Percentiles rank a stretch among this genome's conserved stretches.
These are phyloP conservation scores for Xylaria venustula DNA, from an alignment of 495 filamentous ascomycete genomes.

Conservation along the genomic window DNA sequence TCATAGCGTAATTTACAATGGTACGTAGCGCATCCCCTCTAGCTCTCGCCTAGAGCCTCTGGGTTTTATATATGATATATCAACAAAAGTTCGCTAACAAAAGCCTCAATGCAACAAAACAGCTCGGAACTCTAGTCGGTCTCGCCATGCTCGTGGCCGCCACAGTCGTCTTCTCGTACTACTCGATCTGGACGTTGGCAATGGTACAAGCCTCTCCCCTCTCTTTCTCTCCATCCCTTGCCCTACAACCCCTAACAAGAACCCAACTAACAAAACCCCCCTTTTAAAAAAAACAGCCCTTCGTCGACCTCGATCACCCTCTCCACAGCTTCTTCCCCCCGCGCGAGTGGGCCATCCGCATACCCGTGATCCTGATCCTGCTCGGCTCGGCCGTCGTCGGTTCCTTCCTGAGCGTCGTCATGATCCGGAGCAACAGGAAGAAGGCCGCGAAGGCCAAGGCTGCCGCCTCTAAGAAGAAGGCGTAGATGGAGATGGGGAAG, in stretches of 20 bases:
- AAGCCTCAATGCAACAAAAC: slow-evolving; percentile 1
- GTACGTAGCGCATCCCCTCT: slow-evolving; percentile 19
- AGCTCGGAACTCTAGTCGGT: slow-evolving; percentile 96
- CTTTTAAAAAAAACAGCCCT: slow-evolving; percentile 63
- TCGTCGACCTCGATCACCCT: slow-evolving; percentile 91
- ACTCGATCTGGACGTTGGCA: slow-evolving; percentile 94
- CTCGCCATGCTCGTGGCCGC: slow-evolving; percentile 96
- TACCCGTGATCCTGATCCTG: slow-evolving; percentile 93
- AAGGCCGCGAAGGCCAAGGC: slow-evolving; percentile 90
- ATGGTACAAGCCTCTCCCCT: slow-evolving; percentile 63
- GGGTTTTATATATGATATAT: too few relatives aligned
- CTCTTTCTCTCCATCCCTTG: background rate
- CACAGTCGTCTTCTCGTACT: slow-evolving; percentile 95
- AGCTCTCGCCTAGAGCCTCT: too few relatives aligned
- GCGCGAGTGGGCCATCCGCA: slow-evolving; percentile 97
- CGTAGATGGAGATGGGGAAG: slow-evolving; percentile 19
- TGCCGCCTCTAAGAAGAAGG: slow-evolving; percentile 68
- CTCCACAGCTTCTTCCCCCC: slow-evolving; percentile 95
- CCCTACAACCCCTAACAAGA: background rate
- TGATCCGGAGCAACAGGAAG: slow-evolving; percentile 98
- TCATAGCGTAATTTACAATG: slow-evolving; percentile 32
- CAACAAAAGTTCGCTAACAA: too few relatives aligned
- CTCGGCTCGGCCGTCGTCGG: slow-evolving; percentile 92
- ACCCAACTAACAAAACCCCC: background rate
- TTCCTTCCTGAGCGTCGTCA: slow-evolving; percentile 92